These are phyloP conservation scores for Flaveria trinervia DNA, from an alignment of 129 eudicot species.

Conservation along the genomic window DNA sequence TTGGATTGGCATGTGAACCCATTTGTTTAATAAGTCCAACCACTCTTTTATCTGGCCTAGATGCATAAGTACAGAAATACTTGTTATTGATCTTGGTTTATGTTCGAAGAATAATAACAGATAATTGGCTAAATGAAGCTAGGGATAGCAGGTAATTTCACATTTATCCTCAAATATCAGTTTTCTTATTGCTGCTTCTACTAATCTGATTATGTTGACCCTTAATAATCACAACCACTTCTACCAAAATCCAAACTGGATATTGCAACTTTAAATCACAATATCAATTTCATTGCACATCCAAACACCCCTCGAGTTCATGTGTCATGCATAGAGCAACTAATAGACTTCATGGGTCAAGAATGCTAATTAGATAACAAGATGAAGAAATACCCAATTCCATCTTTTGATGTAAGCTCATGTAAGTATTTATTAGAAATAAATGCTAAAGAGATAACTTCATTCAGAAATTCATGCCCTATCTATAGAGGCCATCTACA, in stretches of 20 bases:
- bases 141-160: neutral
- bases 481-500: neutral
- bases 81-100: constrained; percentile 12
- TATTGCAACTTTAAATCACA: neutral
- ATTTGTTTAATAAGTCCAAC: constrained; percentile 72
- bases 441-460: neutral
- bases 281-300: neutral
- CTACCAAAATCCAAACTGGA: neutral
- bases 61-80: constrained; percentile 6
- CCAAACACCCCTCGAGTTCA: neutral
- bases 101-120: neutral
- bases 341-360: neutral
- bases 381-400: neutral
- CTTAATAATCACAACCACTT: neutral
- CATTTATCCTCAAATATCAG: constrained; percentile 5
- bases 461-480: neutral
- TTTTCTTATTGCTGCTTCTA: neutral
- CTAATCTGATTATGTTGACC: neutral
- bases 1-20: constrained; percentile 66
- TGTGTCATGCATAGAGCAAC: neutral
- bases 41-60: constrained; percentile 91
- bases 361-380: neutral
- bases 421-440: neutral
- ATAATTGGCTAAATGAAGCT: neutral
- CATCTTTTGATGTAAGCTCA: neutral